A percentile compares a stretch with the other conserved stretches of the same genome.
Evolutionary conservation across 352 stramenopile genomes (phyloP).

Genomic region (Globisporangium carolinianum): DNA sequence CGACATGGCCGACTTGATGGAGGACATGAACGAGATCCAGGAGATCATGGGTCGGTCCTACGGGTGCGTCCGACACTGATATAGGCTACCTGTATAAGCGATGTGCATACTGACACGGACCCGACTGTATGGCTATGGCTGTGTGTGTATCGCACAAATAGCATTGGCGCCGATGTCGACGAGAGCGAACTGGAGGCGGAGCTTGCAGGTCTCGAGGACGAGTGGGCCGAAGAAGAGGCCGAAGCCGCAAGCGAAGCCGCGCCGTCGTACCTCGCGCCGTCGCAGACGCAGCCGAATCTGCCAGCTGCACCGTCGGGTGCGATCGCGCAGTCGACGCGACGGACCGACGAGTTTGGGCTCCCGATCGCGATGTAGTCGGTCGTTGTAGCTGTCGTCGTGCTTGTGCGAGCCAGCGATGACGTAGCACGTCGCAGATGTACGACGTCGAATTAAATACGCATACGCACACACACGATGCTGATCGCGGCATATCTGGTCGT

Average conservation of each 20-base stretch:
- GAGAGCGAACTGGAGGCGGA: conserved; percentile 94
- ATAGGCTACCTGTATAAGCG: too few species aligned
- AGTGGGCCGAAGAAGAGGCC: conserved; percentile 83
- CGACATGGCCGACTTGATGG: conserved; percentile 95
- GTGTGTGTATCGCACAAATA: conserved; percentile 9
- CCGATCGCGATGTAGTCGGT: conserved; percentile 26
- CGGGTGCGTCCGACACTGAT: conserved; percentile 32
- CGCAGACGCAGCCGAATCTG: conserved; percentile 41
- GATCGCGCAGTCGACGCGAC: conserved; percentile 22
- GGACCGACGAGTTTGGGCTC: conserved; percentile 72
- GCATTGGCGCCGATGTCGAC: conserved; percentile 92
- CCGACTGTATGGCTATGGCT: not conserved
- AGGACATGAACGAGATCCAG: conserved; percentile 98
- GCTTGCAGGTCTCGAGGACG: conserved; percentile 91
- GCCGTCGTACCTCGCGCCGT: conserved; percentile 57
- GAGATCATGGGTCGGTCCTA: conserved; percentile 95
- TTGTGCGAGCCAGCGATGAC: not conserved
- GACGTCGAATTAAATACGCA: too few species aligned
- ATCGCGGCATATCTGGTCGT: too few species aligned
- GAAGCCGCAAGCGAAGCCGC: conserved; percentile 30
- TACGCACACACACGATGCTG: too few species aligned
- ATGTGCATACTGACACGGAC: too few species aligned
- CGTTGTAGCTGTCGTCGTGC: not conserved
- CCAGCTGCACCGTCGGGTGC: conserved; percentile 41
- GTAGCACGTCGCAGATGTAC: too few species aligned